Base-by-base conservation (phyloP, 2,329 filamentous ascomycete genomes). In the Uncinocarpus reesii region DNA sequence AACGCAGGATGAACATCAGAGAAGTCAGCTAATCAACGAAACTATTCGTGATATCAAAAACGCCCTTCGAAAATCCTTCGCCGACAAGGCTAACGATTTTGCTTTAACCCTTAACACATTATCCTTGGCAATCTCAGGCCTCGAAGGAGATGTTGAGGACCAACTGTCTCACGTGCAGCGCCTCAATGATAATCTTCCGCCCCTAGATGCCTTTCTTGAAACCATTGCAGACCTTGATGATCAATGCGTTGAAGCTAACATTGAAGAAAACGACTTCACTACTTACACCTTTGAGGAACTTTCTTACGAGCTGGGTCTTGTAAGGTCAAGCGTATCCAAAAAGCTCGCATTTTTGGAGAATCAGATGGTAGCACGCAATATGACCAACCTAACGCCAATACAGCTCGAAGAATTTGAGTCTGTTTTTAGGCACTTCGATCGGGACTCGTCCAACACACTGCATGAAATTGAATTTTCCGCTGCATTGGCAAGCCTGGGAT, bases 31-130 rank as follows among this genome's bases (percentile, higher is more conserved):
- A 57, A 96, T 98, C 67, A 98, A 98, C 65, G 92, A 96, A 67
- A 95, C 88, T 5, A 98, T 98, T 57, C 79, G 92, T 73, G 92
- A 98, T 64, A 96, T 98, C 75, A 98, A 98, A 66, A 95, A 98
- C 64, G 83, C 82, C 8, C 78, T 98, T 24, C 84, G 92, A 42
- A 86, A 83, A 60, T 87, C 85, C 1, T 98, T 98, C 65, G 92
- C 92, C 13, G 89, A 96, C 70, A 96, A 95, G 71, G 92, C 92
- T 53, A 98, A 98, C 62, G 90, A 96, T 67, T 95, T 98, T 69
- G 92, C 92, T 7, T 75, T 95, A 57, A 89, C 92, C 3, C 77
- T 98, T 52, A 95, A 95, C 66, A 95, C 92, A 0, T 83, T 98
- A 67, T 89, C 94, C 56, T 74, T 94, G 50, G 90, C 90, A 55